Evolutionary conservation across 352 stramenopile genomes (phyloP).

Genomic region (Pythium angustatum): DNA sequence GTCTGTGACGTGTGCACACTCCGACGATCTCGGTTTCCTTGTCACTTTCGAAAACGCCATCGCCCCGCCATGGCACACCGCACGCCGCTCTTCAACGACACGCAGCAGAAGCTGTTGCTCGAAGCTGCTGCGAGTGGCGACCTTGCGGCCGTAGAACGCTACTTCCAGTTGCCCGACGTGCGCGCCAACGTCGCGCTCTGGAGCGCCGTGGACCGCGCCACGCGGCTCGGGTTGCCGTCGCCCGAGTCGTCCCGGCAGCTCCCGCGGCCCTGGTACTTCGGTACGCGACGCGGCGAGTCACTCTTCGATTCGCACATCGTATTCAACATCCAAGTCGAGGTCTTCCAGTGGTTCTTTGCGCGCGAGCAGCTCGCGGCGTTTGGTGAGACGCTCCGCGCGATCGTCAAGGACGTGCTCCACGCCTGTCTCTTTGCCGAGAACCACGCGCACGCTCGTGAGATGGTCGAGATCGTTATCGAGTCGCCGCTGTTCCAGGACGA

Average conservation of each 20-base stretch:
- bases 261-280: not conserved
- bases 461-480: conserved; percentile 15
- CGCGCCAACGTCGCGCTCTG: not conserved
- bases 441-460: not conserved
- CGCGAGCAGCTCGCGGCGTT: not conserved
- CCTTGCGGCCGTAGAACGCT: conserved; percentile 6
- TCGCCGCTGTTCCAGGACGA: conserved; percentile 3
- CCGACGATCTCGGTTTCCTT: too few species aligned
- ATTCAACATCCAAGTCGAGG: not conserved
- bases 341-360: conserved; percentile 12
- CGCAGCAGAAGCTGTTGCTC: not conserved
- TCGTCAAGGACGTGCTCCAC: not conserved
- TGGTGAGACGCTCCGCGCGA: not conserved
- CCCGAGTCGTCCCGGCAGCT: not conserved
- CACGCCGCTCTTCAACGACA: not conserved
- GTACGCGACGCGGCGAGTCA: not conserved
- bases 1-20: not conserved
- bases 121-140: conserved; percentile 11
- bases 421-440: not conserved
- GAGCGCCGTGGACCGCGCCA: not conserved
- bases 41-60: too few species aligned
- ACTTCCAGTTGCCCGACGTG: conserved; percentile 12
- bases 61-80: not conserved
- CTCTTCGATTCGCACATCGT: not conserved
- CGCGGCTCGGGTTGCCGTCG: not conserved